Base-by-base conservation (phyloP, 108 stramenopile genomes). In the Ochromonas danica region DNA sequence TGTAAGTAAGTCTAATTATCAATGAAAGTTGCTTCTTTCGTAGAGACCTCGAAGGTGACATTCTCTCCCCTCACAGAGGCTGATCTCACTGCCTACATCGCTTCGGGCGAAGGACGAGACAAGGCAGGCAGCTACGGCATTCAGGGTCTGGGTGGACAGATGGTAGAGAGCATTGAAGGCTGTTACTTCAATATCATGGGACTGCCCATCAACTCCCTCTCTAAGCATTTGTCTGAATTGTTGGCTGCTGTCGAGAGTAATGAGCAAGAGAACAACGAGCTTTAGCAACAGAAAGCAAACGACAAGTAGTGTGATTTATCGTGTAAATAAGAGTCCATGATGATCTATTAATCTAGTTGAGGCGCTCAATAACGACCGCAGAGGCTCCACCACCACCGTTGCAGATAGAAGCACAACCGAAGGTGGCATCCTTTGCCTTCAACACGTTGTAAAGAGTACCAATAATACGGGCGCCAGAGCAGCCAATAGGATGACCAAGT, bases 301-400 rank as follows among this genome's bases (percentile, higher is more conserved):
- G n/a, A n/a, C n/a, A n/a, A n/a, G n/a, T n/a, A n/a, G n/a, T n/a
- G n/a, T n/a, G n/a, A n/a, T n/a, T n/a, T n/a, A n/a, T n/a, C n/a
- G n/a, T n/a, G n/a, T n/a, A n/a, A n/a, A n/a, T n/a, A n/a, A n/a
- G n/a, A n/a, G n/a, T n/a, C n/a, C n/a, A n/a, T n/a, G n/a, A n/a
- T n/a, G n/a, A n/a, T n/a, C n/a, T n/a, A n/a, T n/a, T n/a, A n/a
- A n/a, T n/a, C n/a, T 78, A 89, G 61, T 27, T 80, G 60, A 98
- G 71, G 70, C 95, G 91, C 87, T 98, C 97, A 67, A 98, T 83
- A 41, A 97, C 87, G 61, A 97, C 89, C 0, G 97, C 97, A 14
- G 92, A 93, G 38, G 97, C 97, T 0, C 97, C 97, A 67, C 96
- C 97, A 38, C 97, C 97, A 10, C 97, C 97, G 81, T 98, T 98